Evolutionary conservation across 306 rosid species (phyloP).

Genomic region (Oxytropis ochrocephala): DNA sequence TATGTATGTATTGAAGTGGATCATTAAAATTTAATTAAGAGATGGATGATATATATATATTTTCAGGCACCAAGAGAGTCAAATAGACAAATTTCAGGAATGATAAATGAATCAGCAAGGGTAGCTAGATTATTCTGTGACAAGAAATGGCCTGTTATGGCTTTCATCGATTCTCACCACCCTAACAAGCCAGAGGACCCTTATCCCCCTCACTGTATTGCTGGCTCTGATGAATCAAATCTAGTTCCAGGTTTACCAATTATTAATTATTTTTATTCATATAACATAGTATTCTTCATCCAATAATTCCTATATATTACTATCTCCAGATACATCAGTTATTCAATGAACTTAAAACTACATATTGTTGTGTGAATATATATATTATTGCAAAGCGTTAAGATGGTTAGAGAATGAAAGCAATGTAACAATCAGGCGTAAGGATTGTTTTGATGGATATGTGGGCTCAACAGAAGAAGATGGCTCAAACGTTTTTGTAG

Average conservation of each 20-base stretch:
- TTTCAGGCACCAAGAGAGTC: conserved; percentile 74
- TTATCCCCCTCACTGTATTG: conserved; percentile 73
- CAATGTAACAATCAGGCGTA: no score
- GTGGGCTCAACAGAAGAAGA: no score
- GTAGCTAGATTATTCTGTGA: conserved; percentile 63
- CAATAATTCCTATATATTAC: no score
- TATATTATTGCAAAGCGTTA: conserved; percentile 34
- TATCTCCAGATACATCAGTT: no score
- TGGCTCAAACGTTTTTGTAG: no score
- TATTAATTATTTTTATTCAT: not conserved
- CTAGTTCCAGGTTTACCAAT: conserved; percentile 51
- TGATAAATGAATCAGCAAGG: conserved; percentile 56
- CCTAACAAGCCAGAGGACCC: conserved; percentile 71
- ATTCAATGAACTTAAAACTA: no score
- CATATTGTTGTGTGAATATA: not conserved
- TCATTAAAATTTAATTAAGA: not conserved
- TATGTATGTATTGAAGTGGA: not conserved
- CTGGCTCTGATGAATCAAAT: conserved; percentile 68
- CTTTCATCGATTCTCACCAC: conserved; percentile 69
- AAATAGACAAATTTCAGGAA: conserved; percentile 52
- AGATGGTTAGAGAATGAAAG: conserved; percentile 57
- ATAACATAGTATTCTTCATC: no score
- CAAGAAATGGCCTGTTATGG: conserved; percentile 64
- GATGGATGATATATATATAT: not conserved
- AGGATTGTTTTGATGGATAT: no score